Conservation (phyloP, 768 basidiomycete species). For the Trametes meyenii region DNA sequence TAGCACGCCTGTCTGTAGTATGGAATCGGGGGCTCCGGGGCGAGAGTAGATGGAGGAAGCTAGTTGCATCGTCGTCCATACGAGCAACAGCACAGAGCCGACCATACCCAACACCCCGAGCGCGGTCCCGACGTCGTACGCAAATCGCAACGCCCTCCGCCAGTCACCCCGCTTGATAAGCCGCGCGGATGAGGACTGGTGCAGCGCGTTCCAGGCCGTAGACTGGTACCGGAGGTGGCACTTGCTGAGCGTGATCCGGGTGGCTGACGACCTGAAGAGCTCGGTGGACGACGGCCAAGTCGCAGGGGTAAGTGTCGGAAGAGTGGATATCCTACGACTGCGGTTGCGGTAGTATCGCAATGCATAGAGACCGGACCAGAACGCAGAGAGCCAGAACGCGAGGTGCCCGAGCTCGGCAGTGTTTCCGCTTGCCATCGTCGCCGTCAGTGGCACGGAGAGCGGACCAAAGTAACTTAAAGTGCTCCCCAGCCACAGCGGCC, state of each 20-base stretch:
- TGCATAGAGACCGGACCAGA: conserved; percentile 13
- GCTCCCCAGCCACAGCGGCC: background rate
- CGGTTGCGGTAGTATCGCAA: conserved; percentile 4
- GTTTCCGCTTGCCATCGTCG: background rate
- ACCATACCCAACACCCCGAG: conserved; percentile 53
- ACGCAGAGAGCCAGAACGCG: conserved; percentile 11
- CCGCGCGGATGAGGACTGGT: conserved; percentile 45
- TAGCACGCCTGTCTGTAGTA: background rate
- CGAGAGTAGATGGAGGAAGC: background rate
- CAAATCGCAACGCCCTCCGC: conserved; percentile 30
- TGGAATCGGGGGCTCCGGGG: background rate
- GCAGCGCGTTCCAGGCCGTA: conserved; percentile 49
- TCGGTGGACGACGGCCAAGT: conserved; percentile 14
- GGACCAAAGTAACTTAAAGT: background rate
- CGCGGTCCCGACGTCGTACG: conserved; percentile 54
- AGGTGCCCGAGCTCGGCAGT: background rate
- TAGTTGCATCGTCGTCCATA: conserved; percentile 35
- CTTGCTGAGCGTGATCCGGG: conserved; percentile 24
- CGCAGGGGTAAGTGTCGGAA: conserved; percentile 6
- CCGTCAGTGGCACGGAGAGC: background rate
- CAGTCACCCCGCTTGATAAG: conserved; percentile 39
- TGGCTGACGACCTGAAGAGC: conserved; percentile 5
- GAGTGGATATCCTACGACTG: background rate
- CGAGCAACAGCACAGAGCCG: conserved; percentile 42
- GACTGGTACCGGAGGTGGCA: conserved; percentile 47